Evolutionary conservation across 2,329 filamentous ascomycete species (phyloP).

Genomic region (Phialophora macrospora): DNA sequence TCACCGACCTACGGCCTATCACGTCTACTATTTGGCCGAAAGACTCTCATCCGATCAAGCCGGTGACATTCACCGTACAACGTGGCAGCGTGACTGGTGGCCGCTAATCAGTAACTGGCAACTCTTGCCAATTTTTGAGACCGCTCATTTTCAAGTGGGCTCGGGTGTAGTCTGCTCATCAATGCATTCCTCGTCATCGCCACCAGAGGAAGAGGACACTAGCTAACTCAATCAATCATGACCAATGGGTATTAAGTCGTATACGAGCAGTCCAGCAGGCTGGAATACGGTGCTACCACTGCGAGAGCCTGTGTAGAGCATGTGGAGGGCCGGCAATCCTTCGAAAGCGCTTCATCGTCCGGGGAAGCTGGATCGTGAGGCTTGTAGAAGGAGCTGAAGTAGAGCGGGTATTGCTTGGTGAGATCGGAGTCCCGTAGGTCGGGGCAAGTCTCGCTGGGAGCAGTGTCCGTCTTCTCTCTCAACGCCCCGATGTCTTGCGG

Average conservation of each 20-base stretch:
- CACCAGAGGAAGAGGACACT: no score
- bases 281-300: neutral
- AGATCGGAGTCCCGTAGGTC: neutral
- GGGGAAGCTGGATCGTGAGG: neutral
- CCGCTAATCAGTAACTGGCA: neutral
- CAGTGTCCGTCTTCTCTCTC: neutral
- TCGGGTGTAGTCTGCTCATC: no score
- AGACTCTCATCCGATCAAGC: neutral
- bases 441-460: neutral
- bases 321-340: neutral
- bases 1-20: neutral
- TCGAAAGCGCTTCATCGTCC: neutral
- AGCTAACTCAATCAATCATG: neutral
- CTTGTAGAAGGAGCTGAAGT: slow-evolving; percentile 5
- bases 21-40: neutral
- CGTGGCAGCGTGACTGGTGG: neutral
- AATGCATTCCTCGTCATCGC: no score
- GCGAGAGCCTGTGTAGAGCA: neutral
- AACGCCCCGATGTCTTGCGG: neutral
- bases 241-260: neutral
- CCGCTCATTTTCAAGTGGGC: no score
- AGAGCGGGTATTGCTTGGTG: slow-evolving; percentile 1
- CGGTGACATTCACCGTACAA: neutral
- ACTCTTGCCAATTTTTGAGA: no score
- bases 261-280: neutral